Conservation (phyloP, 1,139 yeast genomes). For the Zygoascus sp. region DNA sequence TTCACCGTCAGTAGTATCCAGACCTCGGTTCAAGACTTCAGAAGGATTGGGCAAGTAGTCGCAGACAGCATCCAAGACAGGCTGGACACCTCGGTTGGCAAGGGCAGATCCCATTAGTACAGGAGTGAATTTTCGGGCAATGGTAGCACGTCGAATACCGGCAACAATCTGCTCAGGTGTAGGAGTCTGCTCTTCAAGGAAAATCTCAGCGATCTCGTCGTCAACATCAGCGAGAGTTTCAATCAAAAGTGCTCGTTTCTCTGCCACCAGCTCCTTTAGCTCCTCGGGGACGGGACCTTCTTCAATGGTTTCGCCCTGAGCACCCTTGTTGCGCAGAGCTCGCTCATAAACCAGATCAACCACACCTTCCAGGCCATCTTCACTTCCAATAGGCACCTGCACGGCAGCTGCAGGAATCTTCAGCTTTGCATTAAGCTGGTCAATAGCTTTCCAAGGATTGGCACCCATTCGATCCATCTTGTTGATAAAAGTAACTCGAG, state of each 20-base stretch:
- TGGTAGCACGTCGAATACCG: conserved; percentile 95
- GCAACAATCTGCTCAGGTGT: conserved; percentile 71
- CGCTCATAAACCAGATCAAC: conserved; percentile 87
- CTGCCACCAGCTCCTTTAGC: conserved; percentile 69
- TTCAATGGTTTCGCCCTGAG: conserved; percentile 76
- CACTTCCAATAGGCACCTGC: conserved; percentile 96
- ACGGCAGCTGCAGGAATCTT: conserved; percentile 96
- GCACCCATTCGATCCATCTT: conserved; percentile 99
- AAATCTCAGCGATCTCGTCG: conserved; percentile 92
- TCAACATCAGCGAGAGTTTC: conserved; percentile 97
- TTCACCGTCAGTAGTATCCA: conserved; percentile 69
- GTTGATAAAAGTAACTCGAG: conserved; percentile 91
- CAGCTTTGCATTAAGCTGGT: conserved; percentile 79
- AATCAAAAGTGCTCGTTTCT: conserved; percentile 74
- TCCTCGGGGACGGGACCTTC: conserved; percentile 70
- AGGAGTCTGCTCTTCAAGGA: conserved; percentile 86
- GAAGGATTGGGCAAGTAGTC: conserved; percentile 95
- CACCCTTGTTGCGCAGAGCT: conserved; percentile 84
- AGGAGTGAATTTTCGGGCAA: conserved; percentile 95
- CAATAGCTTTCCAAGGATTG: conserved; percentile 91
- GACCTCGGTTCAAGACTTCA: conserved; percentile 84
- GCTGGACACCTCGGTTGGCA: conserved; percentile 93
- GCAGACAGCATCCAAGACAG: conserved; percentile 92
- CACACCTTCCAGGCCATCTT: conserved; percentile 76
- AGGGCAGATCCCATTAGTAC: conserved; percentile 98